phyloP scores from a whole-genome alignment of 2,329 filamentous ascomycete species.

The Alternaria atra region DNA sequence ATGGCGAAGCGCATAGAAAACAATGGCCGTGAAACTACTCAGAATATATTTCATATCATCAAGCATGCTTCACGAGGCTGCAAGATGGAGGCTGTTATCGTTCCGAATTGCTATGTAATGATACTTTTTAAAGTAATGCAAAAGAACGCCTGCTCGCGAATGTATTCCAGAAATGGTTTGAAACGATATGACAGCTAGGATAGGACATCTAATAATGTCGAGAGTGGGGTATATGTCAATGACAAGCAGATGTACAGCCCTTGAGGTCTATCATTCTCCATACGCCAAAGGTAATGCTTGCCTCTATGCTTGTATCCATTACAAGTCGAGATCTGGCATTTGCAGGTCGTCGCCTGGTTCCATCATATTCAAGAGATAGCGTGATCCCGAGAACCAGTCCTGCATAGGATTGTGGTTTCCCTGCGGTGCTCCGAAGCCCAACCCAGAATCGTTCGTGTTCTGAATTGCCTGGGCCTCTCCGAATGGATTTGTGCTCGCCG shows the following conservation, averaged over 20 bases:
- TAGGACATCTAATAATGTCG: neutral
- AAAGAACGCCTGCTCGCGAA: neutral
- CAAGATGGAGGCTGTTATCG: neutral
- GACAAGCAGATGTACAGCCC: neutral
- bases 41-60: neutral
- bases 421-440: constrained; percentile 18
- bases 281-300: neutral
- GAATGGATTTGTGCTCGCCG: constrained; percentile 18
- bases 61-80: neutral
- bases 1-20: no score
- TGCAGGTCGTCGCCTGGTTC: constrained; percentile 63
- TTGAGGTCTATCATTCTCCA: neutral
- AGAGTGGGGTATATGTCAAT: neutral
- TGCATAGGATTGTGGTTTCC: constrained; percentile 59
- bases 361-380: constrained; percentile 70
- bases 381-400: constrained; percentile 73
- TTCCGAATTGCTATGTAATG: neutral
- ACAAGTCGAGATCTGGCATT: constrained; percentile 41
- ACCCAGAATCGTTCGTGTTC: neutral
- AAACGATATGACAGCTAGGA: neutral
- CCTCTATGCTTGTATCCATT: neutral
- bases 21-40: neutral
- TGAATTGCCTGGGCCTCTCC: constrained; percentile 5
- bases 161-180: neutral
- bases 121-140: neutral